phyloP scores from a whole-genome alignment of 2,329 filamentous ascomycete species.

The Aspergillus caelatus region DNA sequence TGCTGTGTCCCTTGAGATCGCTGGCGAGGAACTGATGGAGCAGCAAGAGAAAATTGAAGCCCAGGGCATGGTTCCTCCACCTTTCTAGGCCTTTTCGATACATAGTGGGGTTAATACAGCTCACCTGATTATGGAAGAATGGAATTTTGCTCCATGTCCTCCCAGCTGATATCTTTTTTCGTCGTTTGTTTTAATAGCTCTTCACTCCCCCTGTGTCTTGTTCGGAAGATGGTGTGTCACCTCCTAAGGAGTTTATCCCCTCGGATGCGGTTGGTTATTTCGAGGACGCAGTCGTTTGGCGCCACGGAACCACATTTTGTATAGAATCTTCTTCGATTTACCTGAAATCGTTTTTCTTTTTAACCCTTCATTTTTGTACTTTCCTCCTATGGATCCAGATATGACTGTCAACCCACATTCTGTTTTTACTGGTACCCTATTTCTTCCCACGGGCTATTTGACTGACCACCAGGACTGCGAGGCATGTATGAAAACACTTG shows the following conservation, averaged over 20 bases:
- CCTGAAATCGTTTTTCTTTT: constrained; percentile 9
- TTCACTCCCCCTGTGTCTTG: constrained; percentile 38
- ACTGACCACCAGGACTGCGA: constrained; percentile 26
- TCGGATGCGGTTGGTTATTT: constrained; percentile 37
- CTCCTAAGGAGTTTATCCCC: constrained; percentile 30
- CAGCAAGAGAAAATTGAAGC: constrained; percentile 66
- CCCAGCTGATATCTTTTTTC: constrained; percentile 34
- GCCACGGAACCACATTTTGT: constrained; percentile 42
- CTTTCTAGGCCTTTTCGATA: constrained; percentile 45
- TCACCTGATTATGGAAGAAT: constrained; percentile 9
- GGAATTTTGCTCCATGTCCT: constrained; percentile 16
- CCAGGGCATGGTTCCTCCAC: constrained; percentile 50
- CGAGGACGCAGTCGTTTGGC: constrained; percentile 40
- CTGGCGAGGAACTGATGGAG: constrained; percentile 82
- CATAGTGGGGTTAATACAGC: constrained; percentile 19
- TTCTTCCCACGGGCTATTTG: constrained; percentile 29
- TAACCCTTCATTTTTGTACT: constrained; percentile 19
- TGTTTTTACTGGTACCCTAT: constrained; percentile 27
- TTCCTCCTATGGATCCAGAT: constrained; percentile 30
- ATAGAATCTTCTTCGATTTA: constrained; percentile 40
- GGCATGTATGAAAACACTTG: constrained; percentile 31
- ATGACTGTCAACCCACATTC: constrained; percentile 30
- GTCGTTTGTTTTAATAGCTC: constrained; percentile 49
- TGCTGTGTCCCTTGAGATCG: constrained; percentile 87
- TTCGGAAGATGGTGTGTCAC: constrained; percentile 37